These are phyloP conservation scores for Misopates orontium DNA, from an alignment of 257 asterid genomes.

Conservation along the genomic window DNA sequence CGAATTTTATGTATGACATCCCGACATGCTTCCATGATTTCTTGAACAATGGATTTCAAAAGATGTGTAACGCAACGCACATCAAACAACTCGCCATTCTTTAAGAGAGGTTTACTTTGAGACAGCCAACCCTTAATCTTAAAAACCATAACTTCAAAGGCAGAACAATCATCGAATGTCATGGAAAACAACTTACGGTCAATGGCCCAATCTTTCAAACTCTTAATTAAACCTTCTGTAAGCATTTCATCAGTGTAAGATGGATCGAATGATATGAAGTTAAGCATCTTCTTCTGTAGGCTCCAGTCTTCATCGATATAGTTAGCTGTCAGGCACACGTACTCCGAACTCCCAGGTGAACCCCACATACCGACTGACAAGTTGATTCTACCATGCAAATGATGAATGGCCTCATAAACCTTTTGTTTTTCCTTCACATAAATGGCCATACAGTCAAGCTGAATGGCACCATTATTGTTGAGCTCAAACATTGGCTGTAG, in stretches of 20 bases:
- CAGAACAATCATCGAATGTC: conserved; percentile 73
- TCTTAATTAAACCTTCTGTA: conserved; percentile 73
- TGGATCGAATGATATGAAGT: conserved; percentile 64
- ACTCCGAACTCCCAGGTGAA: conserved; percentile 62
- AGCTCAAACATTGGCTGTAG: conserved; percentile 90
- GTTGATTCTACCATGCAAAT: conserved; percentile 69
- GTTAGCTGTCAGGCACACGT: conserved; percentile 73
- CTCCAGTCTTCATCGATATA: conserved; percentile 83
- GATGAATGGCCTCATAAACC: conserved; percentile 60
- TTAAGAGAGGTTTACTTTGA: conserved; percentile 65
- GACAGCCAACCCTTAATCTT: conserved; percentile 78
- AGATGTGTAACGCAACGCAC: conserved; percentile 70
- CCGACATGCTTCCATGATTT: conserved; percentile 59
- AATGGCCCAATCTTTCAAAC: conserved; percentile 76
- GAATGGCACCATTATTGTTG: conserved; percentile 54
- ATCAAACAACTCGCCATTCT: conserved; percentile 78
- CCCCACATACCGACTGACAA: conserved; percentile 80
- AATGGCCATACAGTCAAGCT: conserved; percentile 73
- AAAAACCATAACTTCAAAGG: conserved; percentile 62
- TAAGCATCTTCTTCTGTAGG: conserved; percentile 82
- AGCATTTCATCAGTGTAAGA: conserved; percentile 67
- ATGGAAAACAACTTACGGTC: conserved; percentile 80
- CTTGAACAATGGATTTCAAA: conserved; percentile 67
- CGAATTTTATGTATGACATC: conserved; percentile 64
- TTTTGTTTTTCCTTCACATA: conserved; percentile 75